Conservation (phyloP, 192 early-diverging fungal genomes). For the Backusella tuberculispora region DNA sequence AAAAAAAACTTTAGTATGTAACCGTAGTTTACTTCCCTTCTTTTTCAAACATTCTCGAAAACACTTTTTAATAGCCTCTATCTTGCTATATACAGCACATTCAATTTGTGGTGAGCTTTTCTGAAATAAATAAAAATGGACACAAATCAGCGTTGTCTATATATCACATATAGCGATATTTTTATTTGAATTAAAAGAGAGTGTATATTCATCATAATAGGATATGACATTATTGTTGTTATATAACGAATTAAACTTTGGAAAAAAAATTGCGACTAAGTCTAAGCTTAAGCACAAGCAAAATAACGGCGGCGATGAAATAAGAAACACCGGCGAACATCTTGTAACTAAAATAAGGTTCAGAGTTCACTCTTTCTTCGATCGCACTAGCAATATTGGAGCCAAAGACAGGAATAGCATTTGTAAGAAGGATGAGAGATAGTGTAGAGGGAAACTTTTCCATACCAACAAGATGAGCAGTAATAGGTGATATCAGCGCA, state of each 20-base stretch:
- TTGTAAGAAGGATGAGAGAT: conserved; percentile 28
- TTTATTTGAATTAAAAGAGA: no score
- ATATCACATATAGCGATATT: no score
- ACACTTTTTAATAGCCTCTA: no score
- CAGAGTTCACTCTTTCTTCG: conserved; percentile 30
- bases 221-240: neutral
- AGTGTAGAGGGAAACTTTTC: conserved; percentile 33
- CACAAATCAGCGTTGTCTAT: no score
- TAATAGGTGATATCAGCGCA: conserved; percentile 38
- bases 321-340: conserved; percentile 44
- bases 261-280: conserved; percentile 21
- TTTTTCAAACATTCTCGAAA: no score
- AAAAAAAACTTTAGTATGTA: no score
- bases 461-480: conserved; percentile 22
- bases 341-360: conserved; percentile 43
- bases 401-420: conserved; percentile 37
- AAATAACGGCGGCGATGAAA: neutral
- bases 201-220: neutral
- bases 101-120: no score
- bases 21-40: no score
- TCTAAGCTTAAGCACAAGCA: conserved; percentile 30
- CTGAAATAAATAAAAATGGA: no score
- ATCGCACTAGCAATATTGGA: conserved; percentile 43
- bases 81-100: no score
- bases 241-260: conserved; percentile 23